phyloP scores from a whole-genome alignment of 2,329 filamentous ascomycete species.

The Penicillium glabrum region DNA sequence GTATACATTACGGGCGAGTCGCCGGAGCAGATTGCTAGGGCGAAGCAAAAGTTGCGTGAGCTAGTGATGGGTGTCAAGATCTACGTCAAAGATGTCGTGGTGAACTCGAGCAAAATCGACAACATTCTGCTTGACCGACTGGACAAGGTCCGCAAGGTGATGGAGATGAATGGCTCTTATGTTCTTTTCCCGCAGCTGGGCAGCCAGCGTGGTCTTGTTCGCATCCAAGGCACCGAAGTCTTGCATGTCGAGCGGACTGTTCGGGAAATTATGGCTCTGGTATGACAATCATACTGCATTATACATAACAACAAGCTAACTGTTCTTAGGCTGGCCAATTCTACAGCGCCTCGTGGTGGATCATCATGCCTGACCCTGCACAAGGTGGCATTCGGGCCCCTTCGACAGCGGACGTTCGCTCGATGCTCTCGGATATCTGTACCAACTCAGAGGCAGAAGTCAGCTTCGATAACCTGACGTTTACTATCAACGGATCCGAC shows the following conservation, averaged over 20 bases:
- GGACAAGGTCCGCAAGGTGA: slow-evolving; percentile 96
- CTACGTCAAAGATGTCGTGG: slow-evolving; percentile 86
- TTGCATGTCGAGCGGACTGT: slow-evolving; percentile 93
- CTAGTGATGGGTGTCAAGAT: slow-evolving; percentile 77
- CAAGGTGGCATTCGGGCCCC: slow-evolving; percentile 60
- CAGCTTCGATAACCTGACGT: slow-evolving; percentile 89
- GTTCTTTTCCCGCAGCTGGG: slow-evolving; percentile 88
- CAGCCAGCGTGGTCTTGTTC: slow-evolving; percentile 77
- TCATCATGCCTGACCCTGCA: slow-evolving; percentile 71
- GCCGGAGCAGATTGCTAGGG: slow-evolving; percentile 77
- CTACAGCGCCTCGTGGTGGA: slow-evolving; percentile 95
- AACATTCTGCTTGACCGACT: slow-evolving; percentile 86
- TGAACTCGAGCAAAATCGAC: slow-evolving; percentile 90
- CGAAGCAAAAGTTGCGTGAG: slow-evolving; percentile 89
- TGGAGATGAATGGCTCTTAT: slow-evolving; percentile 93
- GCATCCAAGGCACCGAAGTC: slow-evolving; percentile 90
- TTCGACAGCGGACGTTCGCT: slow-evolving; percentile 69
- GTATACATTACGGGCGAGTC: slow-evolving; percentile 94
- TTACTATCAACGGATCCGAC: slow-evolving; percentile 92
- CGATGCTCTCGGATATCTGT: slow-evolving; percentile 94
- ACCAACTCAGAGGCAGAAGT: slow-evolving; percentile 94
- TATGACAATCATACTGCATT: slow-evolving; percentile 33
- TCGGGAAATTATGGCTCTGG: slow-evolving; percentile 90
- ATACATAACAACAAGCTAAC: background rate
- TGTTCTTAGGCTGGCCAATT: slow-evolving; percentile 84